Evolutionary conservation across 2,329 filamentous ascomycete genomes (phyloP).

Genomic region (Rhinocladiella mackenziei): DNA sequence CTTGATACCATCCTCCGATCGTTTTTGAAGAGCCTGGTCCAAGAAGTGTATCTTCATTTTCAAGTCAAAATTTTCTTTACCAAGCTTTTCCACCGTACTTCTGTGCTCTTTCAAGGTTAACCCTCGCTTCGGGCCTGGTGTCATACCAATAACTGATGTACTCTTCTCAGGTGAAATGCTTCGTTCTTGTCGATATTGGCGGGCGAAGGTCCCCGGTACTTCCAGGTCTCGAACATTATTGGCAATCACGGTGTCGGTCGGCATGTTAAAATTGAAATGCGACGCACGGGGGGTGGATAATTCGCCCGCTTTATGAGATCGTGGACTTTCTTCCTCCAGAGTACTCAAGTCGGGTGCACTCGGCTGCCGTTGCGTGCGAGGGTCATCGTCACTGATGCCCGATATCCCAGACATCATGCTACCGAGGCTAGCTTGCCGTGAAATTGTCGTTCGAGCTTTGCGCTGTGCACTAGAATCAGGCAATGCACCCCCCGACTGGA

Average conservation of each 20-base stretch:
- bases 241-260: slow-evolving; percentile 83
- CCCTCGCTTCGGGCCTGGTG: slow-evolving; percentile 52
- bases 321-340: slow-evolving; percentile 55
- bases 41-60: slow-evolving; percentile 98
- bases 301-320: slow-evolving; percentile 36
- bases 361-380: slow-evolving; percentile 41
- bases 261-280: slow-evolving; percentile 54
- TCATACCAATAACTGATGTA: slow-evolving; percentile 40
- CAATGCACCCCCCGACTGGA: slow-evolving; percentile 74
- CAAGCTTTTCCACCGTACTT: slow-evolving; percentile 90
- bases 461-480: slow-evolving; percentile 45
- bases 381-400: slow-evolving; percentile 47
- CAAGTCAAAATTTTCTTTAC: slow-evolving; percentile 96
- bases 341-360: slow-evolving; percentile 51
- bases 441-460: slow-evolving; percentile 50
- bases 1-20: slow-evolving; percentile 93
- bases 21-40: slow-evolving; percentile 84
- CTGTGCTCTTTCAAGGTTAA: slow-evolving; percentile 96
- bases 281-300: slow-evolving; percentile 69
- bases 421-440: slow-evolving; percentile 77
- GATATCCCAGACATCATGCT: slow-evolving; percentile 78
- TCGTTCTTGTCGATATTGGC: slow-evolving; percentile 75
- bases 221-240: slow-evolving; percentile 86
- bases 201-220: slow-evolving; percentile 81
- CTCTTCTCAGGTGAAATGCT: slow-evolving; percentile 59